phyloP scores from a whole-genome alignment of 164 flowering plant species.

The Macadamia tetraphylla region DNA sequence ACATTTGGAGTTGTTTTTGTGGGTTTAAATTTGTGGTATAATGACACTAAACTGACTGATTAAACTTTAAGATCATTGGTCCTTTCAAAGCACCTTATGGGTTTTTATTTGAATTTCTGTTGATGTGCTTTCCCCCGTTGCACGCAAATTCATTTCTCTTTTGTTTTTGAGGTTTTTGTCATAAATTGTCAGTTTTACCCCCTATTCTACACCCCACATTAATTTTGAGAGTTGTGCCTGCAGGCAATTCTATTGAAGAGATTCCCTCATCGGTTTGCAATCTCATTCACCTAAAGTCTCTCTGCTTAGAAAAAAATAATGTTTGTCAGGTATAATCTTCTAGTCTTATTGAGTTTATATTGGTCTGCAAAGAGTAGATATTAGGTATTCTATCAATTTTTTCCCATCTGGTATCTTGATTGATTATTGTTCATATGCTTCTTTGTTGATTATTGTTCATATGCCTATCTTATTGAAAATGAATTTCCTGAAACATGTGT shows the following conservation, averaged over 20 bases:
- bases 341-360: neutral
- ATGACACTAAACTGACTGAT: no score
- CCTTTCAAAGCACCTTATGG: neutral
- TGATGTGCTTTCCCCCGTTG: neutral
- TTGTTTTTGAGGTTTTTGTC: neutral
- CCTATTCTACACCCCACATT: neutral
- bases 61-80: neutral
- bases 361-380: neutral
- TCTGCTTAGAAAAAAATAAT: constrained; percentile 67
- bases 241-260: constrained; percentile 82
- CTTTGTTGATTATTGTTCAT: no score
- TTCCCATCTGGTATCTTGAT: no score
- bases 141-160: neutral
- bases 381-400: neutral
- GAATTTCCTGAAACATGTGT: no score
- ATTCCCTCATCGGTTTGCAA: constrained; percentile 87
- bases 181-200: neutral
- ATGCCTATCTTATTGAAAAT: no score
- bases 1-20: no score
- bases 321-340: constrained; percentile 60
- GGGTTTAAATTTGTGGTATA: no score
- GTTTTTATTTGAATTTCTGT: neutral
- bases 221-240: constrained; percentile 10
- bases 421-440: no score
- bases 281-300: constrained; percentile 78